These are phyloP conservation scores for Purpureocillium lavendulum DNA, from an alignment of 2,329 filamentous ascomycete genomes.

Conservation along the genomic window DNA sequence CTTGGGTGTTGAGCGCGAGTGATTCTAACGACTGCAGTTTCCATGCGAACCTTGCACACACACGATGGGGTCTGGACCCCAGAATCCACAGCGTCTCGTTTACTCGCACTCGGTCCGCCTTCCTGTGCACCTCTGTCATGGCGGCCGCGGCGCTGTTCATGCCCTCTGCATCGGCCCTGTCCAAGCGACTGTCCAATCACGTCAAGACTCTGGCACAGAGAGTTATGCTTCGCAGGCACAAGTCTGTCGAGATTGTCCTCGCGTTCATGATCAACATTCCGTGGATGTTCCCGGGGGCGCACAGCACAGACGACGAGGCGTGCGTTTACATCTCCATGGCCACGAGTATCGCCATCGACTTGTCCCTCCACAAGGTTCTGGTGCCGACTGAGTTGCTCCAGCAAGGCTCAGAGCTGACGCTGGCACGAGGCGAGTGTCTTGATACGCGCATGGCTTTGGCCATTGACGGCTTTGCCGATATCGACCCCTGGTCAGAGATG, in stretches of 20 bases:
- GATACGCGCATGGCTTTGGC: constrained; percentile 55
- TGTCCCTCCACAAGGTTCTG: constrained; percentile 63
- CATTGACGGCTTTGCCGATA: constrained; percentile 58
- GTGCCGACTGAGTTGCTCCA: constrained; percentile 41
- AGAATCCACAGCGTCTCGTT: constrained; percentile 57
- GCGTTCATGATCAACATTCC: constrained; percentile 70
- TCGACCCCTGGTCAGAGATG: constrained; percentile 51
- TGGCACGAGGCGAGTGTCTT: constrained; percentile 62
- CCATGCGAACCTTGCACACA: constrained; percentile 62
- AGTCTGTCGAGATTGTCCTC: constrained; percentile 66
- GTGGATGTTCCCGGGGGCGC: constrained; percentile 62
- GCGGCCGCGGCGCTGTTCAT: constrained; percentile 61
- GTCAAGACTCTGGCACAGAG: constrained; percentile 53
- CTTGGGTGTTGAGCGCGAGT: too few species aligned
- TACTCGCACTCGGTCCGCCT: constrained; percentile 58
- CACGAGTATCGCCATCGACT: constrained; percentile 58
- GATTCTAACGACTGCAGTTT: constrained; percentile 37
- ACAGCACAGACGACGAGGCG: constrained; percentile 65
- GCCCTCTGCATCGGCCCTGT: constrained; percentile 53
- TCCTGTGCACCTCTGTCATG: constrained; percentile 64
- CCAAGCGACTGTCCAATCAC: constrained; percentile 57
- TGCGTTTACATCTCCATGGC: constrained; percentile 64
- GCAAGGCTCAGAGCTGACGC: constrained; percentile 32
- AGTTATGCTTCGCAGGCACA: constrained; percentile 52
- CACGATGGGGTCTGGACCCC: constrained; percentile 65